Evolutionary conservation across 768 basidiomycete genomes (phyloP).

Genomic region (Hypsizygus marmoreus): DNA sequence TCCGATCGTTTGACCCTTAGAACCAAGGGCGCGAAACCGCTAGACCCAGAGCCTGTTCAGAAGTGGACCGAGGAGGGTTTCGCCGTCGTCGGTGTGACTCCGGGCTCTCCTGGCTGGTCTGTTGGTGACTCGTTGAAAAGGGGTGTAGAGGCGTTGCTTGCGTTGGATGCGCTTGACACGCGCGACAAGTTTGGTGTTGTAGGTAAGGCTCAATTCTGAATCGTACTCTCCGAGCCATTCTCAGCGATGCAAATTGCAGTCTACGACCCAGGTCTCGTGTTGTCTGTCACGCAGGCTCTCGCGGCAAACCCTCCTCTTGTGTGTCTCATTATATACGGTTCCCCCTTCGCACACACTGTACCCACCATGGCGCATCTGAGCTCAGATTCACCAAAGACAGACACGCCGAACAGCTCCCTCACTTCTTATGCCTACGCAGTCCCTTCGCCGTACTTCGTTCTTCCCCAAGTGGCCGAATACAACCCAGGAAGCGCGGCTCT

Average conservation of each 20-base stretch:
- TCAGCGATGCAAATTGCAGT: slow-evolving; percentile 19
- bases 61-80: slow-evolving; percentile 62
- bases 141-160: slow-evolving; percentile 36
- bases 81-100: slow-evolving; percentile 41
- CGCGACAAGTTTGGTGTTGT: slow-evolving; percentile 47
- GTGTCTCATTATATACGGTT: slow-evolving; percentile 41
- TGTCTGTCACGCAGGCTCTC: slow-evolving; percentile 28
- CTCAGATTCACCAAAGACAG: slow-evolving; percentile 22
- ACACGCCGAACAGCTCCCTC: slow-evolving; percentile 20
- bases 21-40: slow-evolving; percentile 25
- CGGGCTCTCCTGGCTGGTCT: slow-evolving; percentile 19
- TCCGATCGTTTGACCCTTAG: slow-evolving; percentile 24
- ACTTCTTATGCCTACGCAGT: slow-evolving; percentile 25
- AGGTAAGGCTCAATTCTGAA: slow-evolving; percentile 29
- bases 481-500: slow-evolving; percentile 42
- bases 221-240: background rate
- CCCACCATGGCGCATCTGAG: slow-evolving; percentile 41
- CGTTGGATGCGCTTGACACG: slow-evolving; percentile 37
- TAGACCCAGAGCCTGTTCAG: slow-evolving; percentile 50
- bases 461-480: slow-evolving; percentile 43
- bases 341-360: slow-evolving; percentile 23
- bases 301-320: slow-evolving; percentile 31
- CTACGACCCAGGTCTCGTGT: slow-evolving; percentile 34
- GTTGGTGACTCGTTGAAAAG: slow-evolving; percentile 30
- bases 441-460: slow-evolving; percentile 41